Percentiles rank a stretch among this genome's conserved stretches.
phyloP scores from a whole-genome alignment of 441 rosid species.

The Jatropha multifida region DNA sequence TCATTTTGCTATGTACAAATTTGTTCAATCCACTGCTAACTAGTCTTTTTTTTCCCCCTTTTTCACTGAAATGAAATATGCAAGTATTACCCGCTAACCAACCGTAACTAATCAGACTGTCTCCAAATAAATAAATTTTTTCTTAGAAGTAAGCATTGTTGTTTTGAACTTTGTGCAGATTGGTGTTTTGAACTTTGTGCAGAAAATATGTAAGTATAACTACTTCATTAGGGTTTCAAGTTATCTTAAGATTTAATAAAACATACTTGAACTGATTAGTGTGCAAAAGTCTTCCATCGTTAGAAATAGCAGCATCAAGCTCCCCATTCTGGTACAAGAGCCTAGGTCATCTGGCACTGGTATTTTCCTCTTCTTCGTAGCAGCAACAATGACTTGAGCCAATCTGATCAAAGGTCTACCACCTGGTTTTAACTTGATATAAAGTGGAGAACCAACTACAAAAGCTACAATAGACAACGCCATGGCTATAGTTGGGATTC shows the following conservation, averaged over 20 bases:
- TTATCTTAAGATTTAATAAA: neutral
- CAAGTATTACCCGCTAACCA: too few relatives aligned
- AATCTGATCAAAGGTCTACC: slow-evolving; percentile 59
- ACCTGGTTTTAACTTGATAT: slow-evolving; percentile 48
- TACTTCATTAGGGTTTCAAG: neutral
- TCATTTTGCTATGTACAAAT: neutral
- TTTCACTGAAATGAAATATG: too few relatives aligned
- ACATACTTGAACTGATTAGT: slow-evolving; percentile 57
- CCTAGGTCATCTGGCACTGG: slow-evolving; percentile 27
- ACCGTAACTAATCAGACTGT: too few relatives aligned
- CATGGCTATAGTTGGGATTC: slow-evolving; percentile 60
- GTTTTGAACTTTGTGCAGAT: too few relatives aligned
- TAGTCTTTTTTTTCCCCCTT: too few relatives aligned
- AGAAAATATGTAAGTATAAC: neutral
- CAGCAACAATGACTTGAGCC: slow-evolving; percentile 54
- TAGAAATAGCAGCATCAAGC: slow-evolving; percentile 50
- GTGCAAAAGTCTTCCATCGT: slow-evolving; percentile 52
- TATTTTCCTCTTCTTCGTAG: slow-evolving; percentile 48
- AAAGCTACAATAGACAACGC: slow-evolving; percentile 41
- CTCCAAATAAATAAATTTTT: too few relatives aligned
- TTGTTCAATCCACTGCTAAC: too few relatives aligned
- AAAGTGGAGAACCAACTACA: slow-evolving; percentile 41
- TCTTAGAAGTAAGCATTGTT: neutral
- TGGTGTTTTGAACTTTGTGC: too few relatives aligned
- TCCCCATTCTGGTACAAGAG: slow-evolving; percentile 42